Conservation (phyloP, 2,329 filamentous ascomycete genomes). For the Chrysoporthe deuterocubensis region DNA sequence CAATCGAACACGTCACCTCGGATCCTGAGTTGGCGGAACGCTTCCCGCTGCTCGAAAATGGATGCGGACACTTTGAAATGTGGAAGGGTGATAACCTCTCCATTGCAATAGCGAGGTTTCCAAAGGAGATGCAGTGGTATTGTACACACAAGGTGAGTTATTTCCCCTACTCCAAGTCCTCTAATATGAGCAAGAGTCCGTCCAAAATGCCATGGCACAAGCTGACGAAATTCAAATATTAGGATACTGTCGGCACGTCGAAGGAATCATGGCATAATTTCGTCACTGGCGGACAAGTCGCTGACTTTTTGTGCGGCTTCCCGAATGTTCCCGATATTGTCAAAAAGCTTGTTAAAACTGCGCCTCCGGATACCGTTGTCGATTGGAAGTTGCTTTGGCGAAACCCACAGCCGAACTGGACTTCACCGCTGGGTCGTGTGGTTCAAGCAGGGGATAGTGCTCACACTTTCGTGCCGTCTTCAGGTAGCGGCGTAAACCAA, state of each 20-base stretch:
- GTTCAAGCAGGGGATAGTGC: constrained; percentile 46
- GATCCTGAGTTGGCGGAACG: constrained; percentile 50
- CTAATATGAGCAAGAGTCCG: neutral
- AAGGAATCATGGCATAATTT: constrained; percentile 52
- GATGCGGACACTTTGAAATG: constrained; percentile 55
- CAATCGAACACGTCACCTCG: constrained; percentile 20
- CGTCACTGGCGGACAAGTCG: constrained; percentile 47
- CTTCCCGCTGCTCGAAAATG: constrained; percentile 52
- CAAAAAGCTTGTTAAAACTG: constrained; percentile 32
- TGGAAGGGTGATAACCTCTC: constrained; percentile 49
- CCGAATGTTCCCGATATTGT: constrained; percentile 47
- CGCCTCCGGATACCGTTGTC: constrained; percentile 33
- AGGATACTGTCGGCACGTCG: constrained; percentile 49
- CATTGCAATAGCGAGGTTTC: constrained; percentile 51
- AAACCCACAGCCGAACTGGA: constrained; percentile 38
- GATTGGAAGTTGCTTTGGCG: constrained; percentile 36
- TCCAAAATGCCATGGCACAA: too few species aligned
- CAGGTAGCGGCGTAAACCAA: constrained; percentile 45
- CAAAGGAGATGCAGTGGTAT: constrained; percentile 15
- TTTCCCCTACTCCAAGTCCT: neutral
- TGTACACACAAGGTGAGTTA: constrained; percentile 20
- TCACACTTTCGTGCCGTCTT: constrained; percentile 45
- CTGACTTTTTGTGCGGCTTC: constrained; percentile 47
- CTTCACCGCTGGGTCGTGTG: constrained; percentile 40
- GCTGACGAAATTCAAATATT: constrained; percentile 30